These are phyloP conservation scores for Nemania sp. DNA, from an alignment of 2,329 filamentous ascomycete species.

Conservation along the genomic window DNA sequence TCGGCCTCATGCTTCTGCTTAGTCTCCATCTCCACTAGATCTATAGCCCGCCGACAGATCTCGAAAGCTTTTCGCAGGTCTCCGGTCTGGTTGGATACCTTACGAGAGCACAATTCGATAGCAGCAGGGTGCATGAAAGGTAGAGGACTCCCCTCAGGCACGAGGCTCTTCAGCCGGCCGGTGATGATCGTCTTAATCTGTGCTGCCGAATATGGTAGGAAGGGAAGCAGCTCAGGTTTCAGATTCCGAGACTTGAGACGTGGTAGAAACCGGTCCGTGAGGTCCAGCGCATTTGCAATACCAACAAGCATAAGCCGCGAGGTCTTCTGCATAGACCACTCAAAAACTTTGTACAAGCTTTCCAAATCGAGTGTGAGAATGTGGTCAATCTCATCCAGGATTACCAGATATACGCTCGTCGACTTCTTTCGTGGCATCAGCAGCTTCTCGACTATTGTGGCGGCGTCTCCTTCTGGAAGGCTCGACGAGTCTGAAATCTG, in stretches of 20 bases:
- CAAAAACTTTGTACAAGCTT: constrained; percentile 90
- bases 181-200: constrained; percentile 90
- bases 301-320: constrained; percentile 85
- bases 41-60: constrained; percentile 85
- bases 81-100: constrained; percentile 90
- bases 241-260: constrained; percentile 90
- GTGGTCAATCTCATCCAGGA: constrained; percentile 93
- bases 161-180: constrained; percentile 75
- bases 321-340: constrained; percentile 84
- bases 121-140: constrained; percentile 94
- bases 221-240: constrained; percentile 86
- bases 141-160: constrained; percentile 62
- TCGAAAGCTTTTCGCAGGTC: constrained; percentile 95
- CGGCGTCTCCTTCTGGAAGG: constrained; percentile 66
- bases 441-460: constrained; percentile 67
- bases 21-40: constrained; percentile 85
- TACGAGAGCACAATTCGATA: constrained; percentile 91
- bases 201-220: constrained; percentile 84
- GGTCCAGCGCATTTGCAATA: constrained; percentile 92
- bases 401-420: constrained; percentile 72
- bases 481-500: constrained; percentile 64
- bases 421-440: constrained; percentile 67
- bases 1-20: constrained; percentile 71
- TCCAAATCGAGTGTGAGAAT: constrained; percentile 87
- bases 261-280: constrained; percentile 93